phyloP scores from a whole-genome alignment of 1,284 basidiomycete species.

The Puccinia coronata region DNA sequence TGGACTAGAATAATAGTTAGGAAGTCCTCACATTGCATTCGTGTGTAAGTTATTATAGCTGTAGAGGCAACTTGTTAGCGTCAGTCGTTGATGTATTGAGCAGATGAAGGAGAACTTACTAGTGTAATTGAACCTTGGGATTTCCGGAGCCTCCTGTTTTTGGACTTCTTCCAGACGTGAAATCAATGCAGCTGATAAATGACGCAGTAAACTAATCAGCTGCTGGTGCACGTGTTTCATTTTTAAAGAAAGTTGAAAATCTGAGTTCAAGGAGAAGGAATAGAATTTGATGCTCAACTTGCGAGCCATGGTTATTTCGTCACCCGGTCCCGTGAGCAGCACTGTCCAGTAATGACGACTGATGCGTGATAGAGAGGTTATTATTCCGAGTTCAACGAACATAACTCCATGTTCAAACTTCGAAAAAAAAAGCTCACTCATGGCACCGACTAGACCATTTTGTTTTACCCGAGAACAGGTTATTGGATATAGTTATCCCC shows the following conservation, averaged over 20 bases:
- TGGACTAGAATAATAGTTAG: neutral
- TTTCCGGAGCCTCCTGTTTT: constrained; percentile 15
- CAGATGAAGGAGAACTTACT: neutral
- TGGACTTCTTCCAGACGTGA: constrained; percentile 27
- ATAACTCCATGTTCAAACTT: no score
- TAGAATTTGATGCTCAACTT: constrained; percentile 26
- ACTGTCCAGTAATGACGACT: constrained; percentile 42
- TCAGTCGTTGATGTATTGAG: neutral
- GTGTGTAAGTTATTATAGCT: constrained; percentile 46
- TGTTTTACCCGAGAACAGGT: constrained; percentile 22
- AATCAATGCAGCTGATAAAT: constrained; percentile 28
- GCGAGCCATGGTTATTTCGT: constrained; percentile 35
- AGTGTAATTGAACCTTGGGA: constrained; percentile 27
- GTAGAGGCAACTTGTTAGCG: neutral
- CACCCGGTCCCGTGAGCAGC: constrained; percentile 6
- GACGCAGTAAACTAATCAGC: neutral
- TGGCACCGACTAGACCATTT: constrained; percentile 28
- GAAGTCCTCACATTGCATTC: neutral
- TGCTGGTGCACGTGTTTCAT: neutral
- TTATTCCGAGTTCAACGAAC: no score
- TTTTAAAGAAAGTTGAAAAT: neutral
- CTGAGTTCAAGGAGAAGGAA: neutral
- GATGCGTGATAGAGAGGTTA: neutral
- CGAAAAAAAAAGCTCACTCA: no score
- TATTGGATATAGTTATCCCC: constrained; percentile 14